phyloP scores from a whole-genome alignment of 257 asterid species.

The Solanum tacnaense region DNA sequence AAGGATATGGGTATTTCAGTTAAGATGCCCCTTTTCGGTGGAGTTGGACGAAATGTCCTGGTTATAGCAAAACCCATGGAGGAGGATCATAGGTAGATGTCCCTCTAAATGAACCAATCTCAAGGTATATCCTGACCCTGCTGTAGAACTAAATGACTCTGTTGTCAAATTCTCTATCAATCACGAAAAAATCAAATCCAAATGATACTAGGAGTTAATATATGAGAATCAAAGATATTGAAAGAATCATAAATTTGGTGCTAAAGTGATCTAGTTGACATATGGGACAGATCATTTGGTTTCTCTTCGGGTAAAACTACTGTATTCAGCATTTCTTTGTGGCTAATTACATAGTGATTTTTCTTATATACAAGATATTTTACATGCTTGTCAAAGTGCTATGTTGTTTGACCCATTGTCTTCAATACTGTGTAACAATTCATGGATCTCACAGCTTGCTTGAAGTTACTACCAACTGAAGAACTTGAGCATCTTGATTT shows the following conservation, averaged over 20 bases:
- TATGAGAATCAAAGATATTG: neutral
- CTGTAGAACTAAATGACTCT: neutral
- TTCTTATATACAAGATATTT: neutral
- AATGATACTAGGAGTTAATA: neutral
- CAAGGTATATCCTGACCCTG: neutral
- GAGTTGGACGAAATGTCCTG: neutral
- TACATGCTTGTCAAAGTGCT: neutral
- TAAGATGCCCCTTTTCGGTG: neutral
- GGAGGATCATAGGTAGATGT: neutral
- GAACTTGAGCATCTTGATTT: slow-evolving; percentile 69
- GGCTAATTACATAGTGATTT: neutral
- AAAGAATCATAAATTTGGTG: neutral
- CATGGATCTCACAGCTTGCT: slow-evolving; percentile 42
- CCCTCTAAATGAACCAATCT: neutral
- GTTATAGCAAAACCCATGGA: neutral
- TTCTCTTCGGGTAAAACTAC: neutral
- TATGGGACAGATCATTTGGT: neutral
- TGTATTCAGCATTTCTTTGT: neutral
- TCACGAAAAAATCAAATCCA: neutral
- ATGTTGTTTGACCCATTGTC: neutral
- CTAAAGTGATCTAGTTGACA: neutral
- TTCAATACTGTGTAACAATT: neutral
- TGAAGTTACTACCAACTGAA: slow-evolving; percentile 74
- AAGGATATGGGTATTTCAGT: neutral
- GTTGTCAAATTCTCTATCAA: neutral